phyloP scores from a whole-genome alignment of 148 eudicot species.

The Agrostemma githago region DNA sequence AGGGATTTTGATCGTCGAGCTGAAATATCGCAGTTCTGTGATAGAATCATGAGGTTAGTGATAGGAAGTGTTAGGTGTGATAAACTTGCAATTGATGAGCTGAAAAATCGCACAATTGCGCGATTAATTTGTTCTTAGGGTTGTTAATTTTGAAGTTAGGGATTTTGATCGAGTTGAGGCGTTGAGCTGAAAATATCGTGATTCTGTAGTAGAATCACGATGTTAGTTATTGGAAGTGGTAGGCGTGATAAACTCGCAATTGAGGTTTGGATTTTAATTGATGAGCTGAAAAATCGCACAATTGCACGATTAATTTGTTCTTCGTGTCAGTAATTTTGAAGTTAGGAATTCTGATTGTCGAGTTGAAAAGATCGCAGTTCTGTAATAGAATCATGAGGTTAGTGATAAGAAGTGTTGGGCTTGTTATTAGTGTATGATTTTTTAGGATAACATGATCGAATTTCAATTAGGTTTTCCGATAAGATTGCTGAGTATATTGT shows the following conservation, averaged over 20 bases:
- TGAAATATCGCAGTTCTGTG: background rate
- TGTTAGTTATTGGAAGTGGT: too few relatives aligned
- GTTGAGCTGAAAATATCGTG: too few relatives aligned
- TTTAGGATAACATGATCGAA: background rate
- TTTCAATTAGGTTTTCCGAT: background rate
- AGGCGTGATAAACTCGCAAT: too few relatives aligned
- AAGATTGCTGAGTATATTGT: background rate
- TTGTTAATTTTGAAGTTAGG: too few relatives aligned
- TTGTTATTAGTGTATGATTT: background rate
- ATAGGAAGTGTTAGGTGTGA: background rate
- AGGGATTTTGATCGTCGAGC: too few relatives aligned
- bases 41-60: background rate
- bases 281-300: background rate
- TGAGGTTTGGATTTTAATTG: background rate
- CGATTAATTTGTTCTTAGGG: too few relatives aligned
- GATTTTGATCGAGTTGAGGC: too few relatives aligned
- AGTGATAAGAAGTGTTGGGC: background rate
- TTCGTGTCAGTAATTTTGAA: too few relatives aligned
- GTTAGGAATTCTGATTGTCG: background rate
- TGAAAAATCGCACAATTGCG: too few relatives aligned
- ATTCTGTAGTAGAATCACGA: too few relatives aligned
- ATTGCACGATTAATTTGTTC: too few relatives aligned
- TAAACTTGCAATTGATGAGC: background rate
- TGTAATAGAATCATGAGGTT: background rate
- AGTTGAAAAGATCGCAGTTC: background rate